Evolutionary conservation across 2,329 filamentous ascomycete genomes (phyloP).

Genomic region (Clarireedia homoeocarpa): DNA sequence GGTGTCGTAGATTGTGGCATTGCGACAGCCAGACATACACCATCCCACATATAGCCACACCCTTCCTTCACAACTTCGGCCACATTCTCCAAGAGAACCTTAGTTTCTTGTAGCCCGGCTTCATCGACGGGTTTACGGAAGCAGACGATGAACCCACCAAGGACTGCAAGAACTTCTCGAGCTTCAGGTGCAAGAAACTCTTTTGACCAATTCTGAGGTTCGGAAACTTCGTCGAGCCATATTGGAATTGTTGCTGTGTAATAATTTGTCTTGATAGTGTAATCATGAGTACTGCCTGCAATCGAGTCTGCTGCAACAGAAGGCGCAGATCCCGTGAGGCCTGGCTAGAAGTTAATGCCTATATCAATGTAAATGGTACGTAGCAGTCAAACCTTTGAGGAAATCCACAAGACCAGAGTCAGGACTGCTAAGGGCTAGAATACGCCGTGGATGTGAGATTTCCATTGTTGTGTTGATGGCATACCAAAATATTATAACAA

Average conservation of each 20-base stretch:
- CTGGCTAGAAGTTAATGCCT: conserved; percentile 28
- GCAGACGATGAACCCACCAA: conserved; percentile 52
- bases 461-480: conserved; percentile 23
- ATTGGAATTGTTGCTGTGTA: conserved; percentile 54
- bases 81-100: conserved; percentile 43
- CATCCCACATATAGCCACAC: conserved; percentile 56
- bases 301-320: conserved; percentile 30
- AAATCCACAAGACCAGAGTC: conserved; percentile 41
- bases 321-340: conserved; percentile 42
- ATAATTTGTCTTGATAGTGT: conserved; percentile 50
- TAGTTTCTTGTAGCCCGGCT: conserved; percentile 16
- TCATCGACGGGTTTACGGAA: conserved; percentile 37
- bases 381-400: conserved; percentile 42
- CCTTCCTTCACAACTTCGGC: conserved; percentile 48
- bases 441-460: conserved; percentile 45
- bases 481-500: background rate
- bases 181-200: conserved; percentile 55
- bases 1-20: conserved; percentile 32
- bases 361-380: background rate
- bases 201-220: conserved; percentile 38
- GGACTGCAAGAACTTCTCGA: conserved; percentile 50
- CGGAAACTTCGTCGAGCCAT: conserved; percentile 56
- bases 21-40: conserved; percentile 51
- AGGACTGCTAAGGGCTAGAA: conserved; percentile 42
- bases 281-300: conserved; percentile 52